These are phyloP conservation scores for Metschnikowia noctiluminum DNA, from an alignment of 805 yeast species.

Conservation along the genomic window DNA sequence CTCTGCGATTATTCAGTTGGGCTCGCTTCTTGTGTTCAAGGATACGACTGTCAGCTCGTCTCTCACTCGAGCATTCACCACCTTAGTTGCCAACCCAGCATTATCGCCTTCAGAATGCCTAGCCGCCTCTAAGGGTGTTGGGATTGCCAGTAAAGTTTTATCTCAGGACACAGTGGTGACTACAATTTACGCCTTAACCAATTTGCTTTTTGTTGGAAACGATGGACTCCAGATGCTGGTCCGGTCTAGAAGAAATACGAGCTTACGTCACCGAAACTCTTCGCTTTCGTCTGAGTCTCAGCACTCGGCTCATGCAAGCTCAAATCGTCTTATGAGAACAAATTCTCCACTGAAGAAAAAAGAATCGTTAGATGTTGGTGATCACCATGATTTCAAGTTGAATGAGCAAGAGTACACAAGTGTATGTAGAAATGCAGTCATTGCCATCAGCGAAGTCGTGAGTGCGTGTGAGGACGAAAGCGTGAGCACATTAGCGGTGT, in stretches of 20 bases:
- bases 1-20: constrained; percentile 50
- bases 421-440: constrained; percentile 63
- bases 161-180: constrained; percentile 83
- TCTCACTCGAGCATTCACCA: constrained; percentile 45
- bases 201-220: constrained; percentile 58
- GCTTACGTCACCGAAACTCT: constrained; percentile 21
- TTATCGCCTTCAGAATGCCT: constrained; percentile 47
- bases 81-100: constrained; percentile 54
- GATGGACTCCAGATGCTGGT: constrained; percentile 32
- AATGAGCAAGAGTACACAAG: constrained; percentile 30
- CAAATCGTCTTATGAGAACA: constrained; percentile 13
- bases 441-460: constrained; percentile 65
- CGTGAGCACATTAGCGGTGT: constrained; percentile 72
- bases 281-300: constrained; percentile 4
- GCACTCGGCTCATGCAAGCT: constrained; percentile 2
- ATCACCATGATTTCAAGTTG: constrained; percentile 1
- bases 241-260: constrained; percentile 29
- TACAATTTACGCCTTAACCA: constrained; percentile 78
- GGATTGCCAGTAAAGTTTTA: constrained; percentile 61
- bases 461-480: constrained; percentile 64
- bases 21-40: constrained; percentile 49
- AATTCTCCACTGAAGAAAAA: constrained; percentile 9
- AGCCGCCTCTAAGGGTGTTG: constrained; percentile 54
- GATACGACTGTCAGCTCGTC: constrained; percentile 37
- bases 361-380: background rate